Conservation (phyloP, 108 stramenopile species). For the Asterionellopsis glacialis region DNA sequence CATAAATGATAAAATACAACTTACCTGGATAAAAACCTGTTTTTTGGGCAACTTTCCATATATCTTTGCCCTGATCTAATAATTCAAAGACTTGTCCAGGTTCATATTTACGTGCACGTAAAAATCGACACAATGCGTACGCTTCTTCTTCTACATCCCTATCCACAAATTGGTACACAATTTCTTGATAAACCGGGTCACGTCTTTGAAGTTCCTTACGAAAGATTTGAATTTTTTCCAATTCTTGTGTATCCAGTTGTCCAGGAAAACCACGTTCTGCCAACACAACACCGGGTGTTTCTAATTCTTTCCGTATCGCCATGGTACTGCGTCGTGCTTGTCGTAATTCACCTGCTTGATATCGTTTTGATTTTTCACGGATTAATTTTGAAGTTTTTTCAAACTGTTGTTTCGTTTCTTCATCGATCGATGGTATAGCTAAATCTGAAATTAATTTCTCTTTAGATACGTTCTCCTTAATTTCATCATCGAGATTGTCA, state of each 20-base stretch:
- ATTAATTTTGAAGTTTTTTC: neutral
- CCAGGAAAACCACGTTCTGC: constrained; percentile 23
- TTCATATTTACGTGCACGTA: constrained; percentile 18
- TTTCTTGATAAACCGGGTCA: neutral
- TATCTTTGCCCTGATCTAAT: neutral
- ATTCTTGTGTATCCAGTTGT: constrained; percentile 14
- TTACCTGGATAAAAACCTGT: no score
- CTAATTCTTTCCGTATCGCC: neutral
- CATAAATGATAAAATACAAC: no score
- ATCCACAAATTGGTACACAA: constrained; percentile 12
- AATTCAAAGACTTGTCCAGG: constrained; percentile 3
- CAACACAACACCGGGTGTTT: neutral
- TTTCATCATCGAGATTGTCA: no score
- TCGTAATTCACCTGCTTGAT: neutral
- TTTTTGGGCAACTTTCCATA: no score
- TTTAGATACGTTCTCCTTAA: no score
- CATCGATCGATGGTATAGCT: neutral
- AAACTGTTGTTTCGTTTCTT: neutral
- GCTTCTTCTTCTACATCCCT: constrained; percentile 13
- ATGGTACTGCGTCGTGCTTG: neutral
- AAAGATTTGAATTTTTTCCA: constrained; percentile 5
- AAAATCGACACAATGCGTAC: constrained; percentile 17
- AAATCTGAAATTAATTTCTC: neutral
- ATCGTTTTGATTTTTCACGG: neutral
- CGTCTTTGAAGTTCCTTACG: neutral